A percentile compares a stretch with the other conserved stretches of the same genome.
phyloP scores from a whole-genome alignment of 495 filamentous ascomycete species.

The Acidiella bohemica region DNA sequence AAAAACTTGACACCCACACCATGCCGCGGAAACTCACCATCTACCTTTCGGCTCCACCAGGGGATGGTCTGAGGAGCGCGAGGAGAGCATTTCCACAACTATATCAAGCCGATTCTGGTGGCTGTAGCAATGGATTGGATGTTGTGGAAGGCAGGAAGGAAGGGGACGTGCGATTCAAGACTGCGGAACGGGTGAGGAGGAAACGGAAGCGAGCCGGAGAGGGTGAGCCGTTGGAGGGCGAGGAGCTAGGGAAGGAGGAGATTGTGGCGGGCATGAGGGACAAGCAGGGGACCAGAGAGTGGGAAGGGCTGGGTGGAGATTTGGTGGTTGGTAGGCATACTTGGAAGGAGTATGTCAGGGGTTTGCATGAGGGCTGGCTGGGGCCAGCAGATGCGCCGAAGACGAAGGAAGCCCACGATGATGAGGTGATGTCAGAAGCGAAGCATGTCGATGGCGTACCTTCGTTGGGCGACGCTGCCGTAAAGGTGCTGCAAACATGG shows the following conservation, averaged over 20 bases:
- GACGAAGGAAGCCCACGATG: conserved; percentile 3
- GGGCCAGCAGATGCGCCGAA: conserved; percentile 54
- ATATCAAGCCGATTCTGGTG: conserved; percentile 84
- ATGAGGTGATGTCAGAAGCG: conserved; percentile 3
- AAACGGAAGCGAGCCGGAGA: conserved; percentile 44
- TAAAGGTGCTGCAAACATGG: conserved; percentile 19
- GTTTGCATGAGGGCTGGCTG: conserved; percentile 91
- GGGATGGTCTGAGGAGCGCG: conserved; percentile 63
- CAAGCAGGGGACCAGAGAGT: conserved; percentile 49
- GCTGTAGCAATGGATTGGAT: conserved; percentile 84
- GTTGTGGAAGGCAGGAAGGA: conserved; percentile 82
- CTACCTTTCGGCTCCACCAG: conserved; percentile 72
- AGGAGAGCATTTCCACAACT: conserved; percentile 89
- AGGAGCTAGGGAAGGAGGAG: conserved; percentile 34
- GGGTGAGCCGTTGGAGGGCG: conserved; percentile 33
- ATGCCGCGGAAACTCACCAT: conserved; percentile 80
- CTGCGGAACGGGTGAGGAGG: conserved; percentile 71
- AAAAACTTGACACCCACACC: conserved; percentile 47
- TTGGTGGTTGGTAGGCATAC: conserved; percentile 82
- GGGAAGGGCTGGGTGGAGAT: conserved; percentile 62
- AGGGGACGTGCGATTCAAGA: conserved; percentile 69
- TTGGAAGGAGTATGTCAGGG: conserved; percentile 95
- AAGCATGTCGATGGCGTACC: conserved; percentile 20
- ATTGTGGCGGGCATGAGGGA: conserved; percentile 22
- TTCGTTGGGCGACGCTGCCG: conserved; percentile 10